Evolutionary conservation across 2,329 filamentous ascomycete genomes (phyloP), one percentile per base, ranked within the genome.

Genomic region (Eutypella sp.): DNA sequence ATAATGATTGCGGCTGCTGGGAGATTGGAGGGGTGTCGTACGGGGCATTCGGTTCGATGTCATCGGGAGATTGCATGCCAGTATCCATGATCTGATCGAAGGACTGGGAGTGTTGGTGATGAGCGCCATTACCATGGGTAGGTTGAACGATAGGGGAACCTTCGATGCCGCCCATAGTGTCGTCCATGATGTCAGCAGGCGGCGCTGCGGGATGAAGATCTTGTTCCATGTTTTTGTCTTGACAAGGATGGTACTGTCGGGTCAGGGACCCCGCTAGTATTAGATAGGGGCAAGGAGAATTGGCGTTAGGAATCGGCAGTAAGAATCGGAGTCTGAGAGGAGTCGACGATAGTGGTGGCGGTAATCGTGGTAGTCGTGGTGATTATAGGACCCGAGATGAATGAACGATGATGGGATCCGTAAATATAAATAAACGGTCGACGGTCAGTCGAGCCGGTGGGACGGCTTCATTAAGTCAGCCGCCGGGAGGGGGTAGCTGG

Each of bases 271-370:
- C 74, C 58, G 67, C 66, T 40, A n/a, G n/a, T n/a, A n/a, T n/a
- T n/a, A n/a, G 69, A 68, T 27, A 74, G 57, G 16, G 66, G 72
- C 49, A 73, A 73, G 51, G 71, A 72, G 74, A 81, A 77, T 76
- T n/a, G n/a, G n/a, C n/a, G n/a, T n/a, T n/a, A n/a, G n/a, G n/a
- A n/a, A n/a, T n/a, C n/a, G n/a, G n/a, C n/a, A n/a, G 79, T 72
- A 51, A 62, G 73, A 38, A 46, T 40, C 23, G 41, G 31, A 25
- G 36, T 41, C 39, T 34, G 37, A 15, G 29, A 11, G 31, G 16
- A 29, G 37, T 31, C 19, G 36, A 44, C 53, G 54, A 49, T 42
- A 42, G 33, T 27, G n/a, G n/a, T n/a, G n/a, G n/a, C n/a, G n/a
- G n/a, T n/a, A n/a, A n/a, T n/a, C n/a, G n/a, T n/a, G n/a, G n/a